phyloP scores from a whole-genome alignment of 164 flowering plant species.

The Chloranthus sessilifolius region DNA sequence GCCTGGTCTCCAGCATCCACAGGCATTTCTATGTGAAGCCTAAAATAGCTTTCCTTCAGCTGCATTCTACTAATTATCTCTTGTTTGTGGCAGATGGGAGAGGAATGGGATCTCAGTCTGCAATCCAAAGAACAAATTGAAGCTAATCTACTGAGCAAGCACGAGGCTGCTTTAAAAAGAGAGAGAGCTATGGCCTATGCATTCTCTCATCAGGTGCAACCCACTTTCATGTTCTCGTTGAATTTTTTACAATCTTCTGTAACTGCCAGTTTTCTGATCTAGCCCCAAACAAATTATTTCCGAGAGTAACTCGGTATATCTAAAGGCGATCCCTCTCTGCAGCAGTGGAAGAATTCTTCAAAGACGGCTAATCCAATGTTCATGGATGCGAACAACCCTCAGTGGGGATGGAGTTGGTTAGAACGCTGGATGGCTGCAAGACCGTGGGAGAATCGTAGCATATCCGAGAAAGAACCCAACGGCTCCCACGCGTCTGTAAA shows the following conservation, averaged over 20 bases:
- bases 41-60: too few species aligned
- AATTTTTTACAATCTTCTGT: too few species aligned
- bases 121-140: constrained; percentile 61
- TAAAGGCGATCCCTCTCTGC: too few species aligned
- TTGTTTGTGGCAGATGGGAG: constrained; percentile 40
- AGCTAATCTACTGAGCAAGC: constrained; percentile 41
- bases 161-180: constrained; percentile 62
- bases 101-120: constrained; percentile 51
- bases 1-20: too few species aligned
- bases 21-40: too few species aligned
- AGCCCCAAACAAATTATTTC: too few species aligned
- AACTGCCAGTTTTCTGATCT: too few species aligned
- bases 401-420: constrained; percentile 87
- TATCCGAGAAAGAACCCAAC: constrained; percentile 31
- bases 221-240: background rate
- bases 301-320: too few species aligned
- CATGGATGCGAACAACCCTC: constrained; percentile 66
- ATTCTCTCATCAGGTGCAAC: constrained; percentile 59
- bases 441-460: constrained; percentile 59
- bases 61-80: too few species aligned
- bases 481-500: constrained; percentile 39
- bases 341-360: constrained; percentile 51
- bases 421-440: constrained; percentile 81
- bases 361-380: constrained; percentile 44
- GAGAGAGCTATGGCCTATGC: constrained; percentile 76